These are phyloP conservation scores for Liquidambar formosana DNA, from an alignment of 164 flowering plant species.

Conservation along the genomic window DNA sequence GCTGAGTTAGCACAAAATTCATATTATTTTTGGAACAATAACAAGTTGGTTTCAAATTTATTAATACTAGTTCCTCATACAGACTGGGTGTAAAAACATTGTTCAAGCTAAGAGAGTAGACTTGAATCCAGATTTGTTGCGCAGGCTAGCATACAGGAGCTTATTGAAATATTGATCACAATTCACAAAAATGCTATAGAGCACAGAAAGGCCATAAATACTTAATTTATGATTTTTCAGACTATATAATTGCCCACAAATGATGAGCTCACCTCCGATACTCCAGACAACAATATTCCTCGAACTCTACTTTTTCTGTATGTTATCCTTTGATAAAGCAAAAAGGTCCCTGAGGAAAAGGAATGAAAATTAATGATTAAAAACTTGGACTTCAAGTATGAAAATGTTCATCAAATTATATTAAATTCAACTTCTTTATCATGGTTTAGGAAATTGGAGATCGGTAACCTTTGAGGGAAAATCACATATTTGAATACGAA, in stretches of 20 bases:
- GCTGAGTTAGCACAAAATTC: background rate
- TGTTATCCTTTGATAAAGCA: constrained; percentile 78
- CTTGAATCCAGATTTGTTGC: background rate
- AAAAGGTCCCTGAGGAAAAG: constrained; percentile 69
- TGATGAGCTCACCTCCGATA: constrained; percentile 59
- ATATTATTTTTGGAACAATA: background rate
- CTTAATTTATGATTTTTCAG: background rate
- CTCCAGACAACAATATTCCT: constrained; percentile 69
- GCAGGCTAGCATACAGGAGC: too few species aligned
- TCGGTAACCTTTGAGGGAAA: background rate
- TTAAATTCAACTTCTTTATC: background rate
- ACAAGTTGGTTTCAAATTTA: background rate
- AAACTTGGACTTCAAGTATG: background rate
- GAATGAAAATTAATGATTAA: background rate
- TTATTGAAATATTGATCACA: too few species aligned
- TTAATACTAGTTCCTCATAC: background rate
- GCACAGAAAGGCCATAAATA: background rate
- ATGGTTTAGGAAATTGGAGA: background rate
- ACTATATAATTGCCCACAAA: background rate
- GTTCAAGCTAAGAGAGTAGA: background rate
- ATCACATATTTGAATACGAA: constrained; percentile 6
- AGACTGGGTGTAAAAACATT: background rate
- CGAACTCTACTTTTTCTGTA: constrained; percentile 65
- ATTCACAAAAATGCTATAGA: too few species aligned
- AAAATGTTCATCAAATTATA: background rate